Base-by-base conservation (phyloP, 2,329 filamentous ascomycete species). In the Microdochium bolleyi region DNA sequence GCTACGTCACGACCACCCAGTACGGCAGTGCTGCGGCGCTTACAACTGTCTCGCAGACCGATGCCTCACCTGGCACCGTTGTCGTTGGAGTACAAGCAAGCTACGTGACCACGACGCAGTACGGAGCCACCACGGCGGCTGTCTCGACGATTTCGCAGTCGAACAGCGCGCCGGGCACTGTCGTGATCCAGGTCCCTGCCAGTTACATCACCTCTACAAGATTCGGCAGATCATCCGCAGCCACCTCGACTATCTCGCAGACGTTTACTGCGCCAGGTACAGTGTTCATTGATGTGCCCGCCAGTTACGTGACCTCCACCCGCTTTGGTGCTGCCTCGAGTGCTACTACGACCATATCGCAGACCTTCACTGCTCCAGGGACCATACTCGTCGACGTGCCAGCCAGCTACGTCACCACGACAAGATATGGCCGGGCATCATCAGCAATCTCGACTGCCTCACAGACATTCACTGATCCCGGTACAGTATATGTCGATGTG, bases 291-390 rank as follows among this genome's bases (percentile, higher is more conserved):
- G 51, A 54, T 0, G 38, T 52, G 22, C 54, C 52, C 9, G 55
- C 49, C 14, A 54, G 50, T 13, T 56, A 49, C 38, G 51, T 52
- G 24, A 56, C 55, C 4, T 51, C 55, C 3, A 53, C 56, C 8
- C 49, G 49, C 11, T 30, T 55, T 44, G 51, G 49, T 3, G 49
- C 27, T 9, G 19, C 32, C 7, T 21, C 16, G 16, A 16, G 5
- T 3, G 49, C 24, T 3, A 54, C 51, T 3, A 27, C 24, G 1
- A 53, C 51, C 21, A 32, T 53, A 13, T 21, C 48, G 11, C 51
- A 24, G 16, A 41, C 16, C 11, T 30, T 16, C 10, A 32, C 32
- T 1, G 32, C 32, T 13, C 51, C 51, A n/a, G 51, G 51, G 3
- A 53, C 52, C 14, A n/a, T 51, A 9, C 32, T 51, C 5, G 44